Evolutionary conservation across 2,329 filamentous ascomycete species (phyloP).

Genomic region (Xylaria sp.): DNA sequence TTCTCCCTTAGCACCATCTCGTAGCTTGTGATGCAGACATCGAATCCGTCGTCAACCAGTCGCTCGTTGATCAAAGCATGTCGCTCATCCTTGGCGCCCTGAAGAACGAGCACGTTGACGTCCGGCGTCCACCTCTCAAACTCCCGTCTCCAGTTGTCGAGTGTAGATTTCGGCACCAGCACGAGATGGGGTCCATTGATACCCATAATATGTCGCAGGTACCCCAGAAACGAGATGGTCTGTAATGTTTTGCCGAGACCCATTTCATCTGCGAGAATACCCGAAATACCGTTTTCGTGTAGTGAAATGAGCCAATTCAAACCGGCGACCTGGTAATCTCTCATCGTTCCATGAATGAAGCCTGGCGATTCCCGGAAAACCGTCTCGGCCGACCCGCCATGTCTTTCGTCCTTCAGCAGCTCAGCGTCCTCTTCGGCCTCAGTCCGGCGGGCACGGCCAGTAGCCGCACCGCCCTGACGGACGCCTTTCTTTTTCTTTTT

Average conservation of each 20-base stretch:
- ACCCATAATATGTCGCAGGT: conserved; percentile 88
- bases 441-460: conserved; percentile 83
- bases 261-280: conserved; percentile 98
- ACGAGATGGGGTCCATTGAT: conserved; percentile 93
- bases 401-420: conserved; percentile 85
- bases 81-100: conserved; percentile 95
- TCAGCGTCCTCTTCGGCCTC: conserved; percentile 99
- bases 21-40: conserved; percentile 98
- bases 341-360: conserved; percentile 90
- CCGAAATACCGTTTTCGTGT: conserved; percentile 98
- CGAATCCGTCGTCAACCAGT: conserved; percentile 93
- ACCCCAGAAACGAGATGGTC: conserved; percentile 96
- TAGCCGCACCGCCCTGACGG: conserved; percentile 85
- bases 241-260: conserved; percentile 97
- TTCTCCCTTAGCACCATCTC: conserved; percentile 99
- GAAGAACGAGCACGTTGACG: conserved; percentile 90
- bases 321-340: conserved; percentile 95
- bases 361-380: conserved; percentile 93
- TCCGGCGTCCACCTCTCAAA: conserved; percentile 95
- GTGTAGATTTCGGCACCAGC: conserved; percentile 92
- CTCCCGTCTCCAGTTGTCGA: conserved; percentile 98
- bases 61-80: conserved; percentile 88
- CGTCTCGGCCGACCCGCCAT: conserved; percentile 84
- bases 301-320: conserved; percentile 98
- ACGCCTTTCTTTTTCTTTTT: conserved; percentile 77